These are phyloP conservation scores for Zopfia rhizophila DNA, from an alignment of 2,329 filamentous ascomycete genomes.

Conservation along the genomic window DNA sequence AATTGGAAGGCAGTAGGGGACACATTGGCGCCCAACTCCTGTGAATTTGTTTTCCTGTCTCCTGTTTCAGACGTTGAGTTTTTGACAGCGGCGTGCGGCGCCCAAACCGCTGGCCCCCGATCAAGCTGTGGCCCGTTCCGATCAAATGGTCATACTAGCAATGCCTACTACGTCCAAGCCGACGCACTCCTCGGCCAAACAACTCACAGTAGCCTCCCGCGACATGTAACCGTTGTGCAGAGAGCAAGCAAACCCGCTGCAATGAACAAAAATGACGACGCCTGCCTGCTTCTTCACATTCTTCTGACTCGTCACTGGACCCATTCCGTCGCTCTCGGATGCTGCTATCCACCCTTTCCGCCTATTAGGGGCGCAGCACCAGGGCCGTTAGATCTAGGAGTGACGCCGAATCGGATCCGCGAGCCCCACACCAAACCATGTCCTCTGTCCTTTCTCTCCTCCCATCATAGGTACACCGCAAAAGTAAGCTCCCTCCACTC, in stretches of 20 bases:
- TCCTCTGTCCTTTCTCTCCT: slow-evolving; percentile 35
- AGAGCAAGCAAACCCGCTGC: not conserved
- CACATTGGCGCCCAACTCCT: slow-evolving; percentile 17
- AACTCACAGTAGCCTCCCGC: too few relatives aligned
- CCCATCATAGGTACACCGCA: slow-evolving; percentile 23
- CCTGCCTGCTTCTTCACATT: too few relatives aligned
- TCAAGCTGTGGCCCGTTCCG: slow-evolving; percentile 29
- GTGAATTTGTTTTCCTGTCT: slow-evolving; percentile 6
- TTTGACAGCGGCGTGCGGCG: slow-evolving; percentile 42
- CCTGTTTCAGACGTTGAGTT: slow-evolving; percentile 5
- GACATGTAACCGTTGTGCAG: too few relatives aligned
- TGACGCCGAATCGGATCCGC: slow-evolving; percentile 45
- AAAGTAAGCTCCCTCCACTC: slow-evolving; percentile 25
- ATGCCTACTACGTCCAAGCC: not conserved
- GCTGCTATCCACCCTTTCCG: slow-evolving; percentile 15
- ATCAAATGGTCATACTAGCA: slow-evolving; percentile 2
- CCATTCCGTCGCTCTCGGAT: slow-evolving; percentile 21
- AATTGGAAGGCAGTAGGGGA: slow-evolving; percentile 27
- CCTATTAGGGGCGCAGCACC: slow-evolving; percentile 38
- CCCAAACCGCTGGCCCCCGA: slow-evolving; percentile 25
- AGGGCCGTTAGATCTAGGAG: slow-evolving; percentile 49
- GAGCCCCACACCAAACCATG: slow-evolving; percentile 39
- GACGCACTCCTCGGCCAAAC: not conserved
- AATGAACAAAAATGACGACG: too few relatives aligned
- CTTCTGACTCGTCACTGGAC: slow-evolving; percentile 30